Base-by-base conservation (phyloP, 2,329 filamentous ascomycete genomes). In the Elsinoe ampelina region DNA sequence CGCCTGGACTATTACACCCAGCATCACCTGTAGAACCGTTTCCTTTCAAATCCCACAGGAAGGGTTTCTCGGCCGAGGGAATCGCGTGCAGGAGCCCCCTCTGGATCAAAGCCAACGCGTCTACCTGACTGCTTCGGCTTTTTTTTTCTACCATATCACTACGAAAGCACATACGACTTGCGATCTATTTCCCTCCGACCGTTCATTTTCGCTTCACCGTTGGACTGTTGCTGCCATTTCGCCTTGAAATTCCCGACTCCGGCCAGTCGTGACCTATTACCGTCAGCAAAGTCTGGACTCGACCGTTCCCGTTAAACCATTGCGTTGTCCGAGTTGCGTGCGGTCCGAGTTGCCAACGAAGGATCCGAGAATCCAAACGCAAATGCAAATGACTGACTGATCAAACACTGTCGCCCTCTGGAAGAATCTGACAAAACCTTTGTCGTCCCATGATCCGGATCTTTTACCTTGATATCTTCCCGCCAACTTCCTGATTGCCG, bases 1-100 rank as follows among this genome's bases (percentile, higher is more conserved):
- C 12, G 5, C 22, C 13, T 17, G n/a, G 12, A 13, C 41, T 22
- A 13, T 45, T 20, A 22, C 41, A 38, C 30, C 32, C 13, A 36
- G 17, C n/a, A 20, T 35, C 13, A 34, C 48, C 48, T 52, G 34
- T 39, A 52, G 19, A 38, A 39, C 48, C 48, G 48, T 52, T 52
- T 52, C 48, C 48, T 52, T 52, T 52, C 48, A 52, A 52, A 52
- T 52, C 48, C 48, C 34, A 38, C 48, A 52, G 48, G 48, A 52
- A 34, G 45, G 45, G 45, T 34, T 15, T 15, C 26, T 34, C 45
- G 26, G 26, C 45, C 26, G 45, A 17, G 41, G 15, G 15, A 34
- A 17, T 50, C 11, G n/a, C 45, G 41, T 45, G 45, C 22, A 50
- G 30, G n/a, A 35, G 45, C 45, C 45, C 7, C 47, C 13, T 30